phyloP scores from a whole-genome alignment of 1,284 basidiomycete genomes.

The Golubevia pallescens region DNA sequence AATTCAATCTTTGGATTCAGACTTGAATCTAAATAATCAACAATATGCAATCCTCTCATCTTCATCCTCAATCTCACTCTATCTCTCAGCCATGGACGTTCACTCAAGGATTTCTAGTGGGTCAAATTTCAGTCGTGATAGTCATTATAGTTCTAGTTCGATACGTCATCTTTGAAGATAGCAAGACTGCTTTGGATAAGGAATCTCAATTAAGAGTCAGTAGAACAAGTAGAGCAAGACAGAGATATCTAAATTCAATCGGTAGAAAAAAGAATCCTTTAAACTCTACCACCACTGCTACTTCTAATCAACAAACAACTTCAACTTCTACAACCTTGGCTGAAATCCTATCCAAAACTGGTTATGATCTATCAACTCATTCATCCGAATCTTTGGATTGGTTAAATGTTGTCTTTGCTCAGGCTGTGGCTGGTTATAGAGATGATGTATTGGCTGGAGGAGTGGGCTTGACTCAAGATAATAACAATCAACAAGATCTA shows the following conservation, averaged over 20 bases:
- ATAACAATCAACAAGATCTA: no score
- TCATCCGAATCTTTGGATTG: constrained; percentile 69
- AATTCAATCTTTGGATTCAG: no score
- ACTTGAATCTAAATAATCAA: no score
- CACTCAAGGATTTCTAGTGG: constrained; percentile 55
- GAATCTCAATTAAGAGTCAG: constrained; percentile 11
- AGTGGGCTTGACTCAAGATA: constrained; percentile 64
- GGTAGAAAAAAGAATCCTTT: constrained; percentile 17
- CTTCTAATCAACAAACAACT: constrained; percentile 8
- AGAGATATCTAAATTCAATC: constrained; percentile 2
- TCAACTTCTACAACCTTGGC: constrained; percentile 60
- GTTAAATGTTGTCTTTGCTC: constrained; percentile 70
- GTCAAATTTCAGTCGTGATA: constrained; percentile 50
- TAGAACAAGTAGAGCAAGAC: constrained; percentile 1
- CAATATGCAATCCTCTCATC: no score
- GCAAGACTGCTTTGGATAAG: constrained; percentile 62
- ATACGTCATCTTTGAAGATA: constrained; percentile 69
- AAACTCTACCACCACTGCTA: constrained; percentile 10
- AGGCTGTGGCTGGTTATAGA: constrained; percentile 66
- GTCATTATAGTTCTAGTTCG: constrained; percentile 63
- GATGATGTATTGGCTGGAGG: constrained; percentile 64
- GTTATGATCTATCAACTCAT: constrained; percentile 69
- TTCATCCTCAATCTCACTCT: no score
- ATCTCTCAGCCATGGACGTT: constrained; percentile 39
- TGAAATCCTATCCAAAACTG: constrained; percentile 66